Evolutionary conservation across 2,329 filamentous ascomycete genomes (phyloP).

Genomic region (Epichloe festucae): DNA sequence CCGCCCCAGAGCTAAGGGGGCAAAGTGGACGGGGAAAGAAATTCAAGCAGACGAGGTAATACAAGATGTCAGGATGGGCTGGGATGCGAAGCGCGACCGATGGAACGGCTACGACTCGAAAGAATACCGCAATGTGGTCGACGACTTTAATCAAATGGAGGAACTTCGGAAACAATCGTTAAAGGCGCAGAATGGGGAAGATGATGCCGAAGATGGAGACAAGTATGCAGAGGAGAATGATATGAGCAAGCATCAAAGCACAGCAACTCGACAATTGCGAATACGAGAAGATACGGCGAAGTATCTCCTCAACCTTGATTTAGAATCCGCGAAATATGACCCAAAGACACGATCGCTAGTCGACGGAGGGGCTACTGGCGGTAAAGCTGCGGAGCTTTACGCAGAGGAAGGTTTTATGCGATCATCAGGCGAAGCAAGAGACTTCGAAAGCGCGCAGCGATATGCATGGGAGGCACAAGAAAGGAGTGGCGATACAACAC

Average conservation of each 20-base stretch:
- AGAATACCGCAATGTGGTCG: constrained; percentile 76
- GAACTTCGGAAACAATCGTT: constrained; percentile 49
- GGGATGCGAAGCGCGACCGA: constrained; percentile 93
- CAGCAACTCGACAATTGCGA: constrained; percentile 77
- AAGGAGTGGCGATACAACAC: constrained; percentile 58
- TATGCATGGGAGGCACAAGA: constrained; percentile 97
- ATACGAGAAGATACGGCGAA: constrained; percentile 96
- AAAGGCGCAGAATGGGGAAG: constrained; percentile 27
- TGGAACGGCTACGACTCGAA: constrained; percentile 96
- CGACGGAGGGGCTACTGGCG: constrained; percentile 66
- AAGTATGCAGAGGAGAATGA: constrained; percentile 92
- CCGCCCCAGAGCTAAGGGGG: constrained; percentile 76
- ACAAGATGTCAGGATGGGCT: constrained; percentile 76
- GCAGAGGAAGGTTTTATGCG: constrained; percentile 89
- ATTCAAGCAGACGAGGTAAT: constrained; percentile 87
- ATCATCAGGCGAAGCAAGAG: constrained; percentile 78
- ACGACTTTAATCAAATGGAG: constrained; percentile 81
- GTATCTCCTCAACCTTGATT: constrained; percentile 85
- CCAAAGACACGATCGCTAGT: constrained; percentile 90
- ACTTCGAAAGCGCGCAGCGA: constrained; percentile 78
- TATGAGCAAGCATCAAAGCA: constrained; percentile 88
- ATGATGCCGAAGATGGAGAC: constrained; percentile 45
- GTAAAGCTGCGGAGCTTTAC: constrained; percentile 69
- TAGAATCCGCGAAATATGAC: constrained; percentile 95
- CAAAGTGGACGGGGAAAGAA: constrained; percentile 82